Percentiles rank a stretch among this genome's conserved stretches.
Evolutionary conservation across 2,329 filamentous ascomycete species (phyloP).

Genomic region (Pestalotiopsis sp.): DNA sequence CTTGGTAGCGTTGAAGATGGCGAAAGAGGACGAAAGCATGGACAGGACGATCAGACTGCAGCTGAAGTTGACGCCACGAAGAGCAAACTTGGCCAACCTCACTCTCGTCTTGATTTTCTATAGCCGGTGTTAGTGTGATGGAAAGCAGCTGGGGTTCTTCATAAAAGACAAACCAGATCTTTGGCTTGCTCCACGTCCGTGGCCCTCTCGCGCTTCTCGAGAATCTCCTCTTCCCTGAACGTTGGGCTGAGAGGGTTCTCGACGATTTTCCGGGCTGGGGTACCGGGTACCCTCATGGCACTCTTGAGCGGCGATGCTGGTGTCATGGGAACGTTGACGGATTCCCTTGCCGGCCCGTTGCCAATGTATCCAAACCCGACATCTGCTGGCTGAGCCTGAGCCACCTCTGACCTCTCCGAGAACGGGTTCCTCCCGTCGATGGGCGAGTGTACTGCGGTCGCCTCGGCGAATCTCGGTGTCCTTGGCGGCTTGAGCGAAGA

Average conservation of each 20-base stretch:
- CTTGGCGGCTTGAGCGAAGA: slow-evolving; percentile 66
- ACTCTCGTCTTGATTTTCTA: slow-evolving; percentile 93
- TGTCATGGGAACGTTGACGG: slow-evolving; percentile 63
- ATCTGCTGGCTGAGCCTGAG: slow-evolving; percentile 75
- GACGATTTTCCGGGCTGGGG: slow-evolving; percentile 65
- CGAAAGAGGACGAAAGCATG: slow-evolving; percentile 84
- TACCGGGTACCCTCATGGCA: slow-evolving; percentile 84
- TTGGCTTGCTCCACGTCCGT: slow-evolving; percentile 86
- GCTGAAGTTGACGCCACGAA: slow-evolving; percentile 95
- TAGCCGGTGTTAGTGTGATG: slow-evolving; percentile 32
- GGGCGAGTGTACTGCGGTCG: slow-evolving; percentile 76
- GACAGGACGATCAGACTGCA: slow-evolving; percentile 93
- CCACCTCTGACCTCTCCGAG: slow-evolving; percentile 55
- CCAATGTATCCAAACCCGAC: slow-evolving; percentile 91
- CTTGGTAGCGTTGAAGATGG: slow-evolving; percentile 89
- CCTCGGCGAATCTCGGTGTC: slow-evolving; percentile 79
- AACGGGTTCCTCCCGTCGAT: slow-evolving; percentile 64
- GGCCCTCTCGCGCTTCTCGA: slow-evolving; percentile 79
- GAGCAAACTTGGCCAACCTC: slow-evolving; percentile 87
- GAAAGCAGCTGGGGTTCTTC: neutral
- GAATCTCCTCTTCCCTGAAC: slow-evolving; percentile 80
- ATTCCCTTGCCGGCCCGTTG: slow-evolving; percentile 52
- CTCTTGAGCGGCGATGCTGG: slow-evolving; percentile 84
- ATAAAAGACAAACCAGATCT: slow-evolving; percentile 70
- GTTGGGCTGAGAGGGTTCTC: slow-evolving; percentile 85